Evolutionary conservation across 768 basidiomycete genomes (phyloP).

Genomic region (Pulveroboletus sp.): DNA sequence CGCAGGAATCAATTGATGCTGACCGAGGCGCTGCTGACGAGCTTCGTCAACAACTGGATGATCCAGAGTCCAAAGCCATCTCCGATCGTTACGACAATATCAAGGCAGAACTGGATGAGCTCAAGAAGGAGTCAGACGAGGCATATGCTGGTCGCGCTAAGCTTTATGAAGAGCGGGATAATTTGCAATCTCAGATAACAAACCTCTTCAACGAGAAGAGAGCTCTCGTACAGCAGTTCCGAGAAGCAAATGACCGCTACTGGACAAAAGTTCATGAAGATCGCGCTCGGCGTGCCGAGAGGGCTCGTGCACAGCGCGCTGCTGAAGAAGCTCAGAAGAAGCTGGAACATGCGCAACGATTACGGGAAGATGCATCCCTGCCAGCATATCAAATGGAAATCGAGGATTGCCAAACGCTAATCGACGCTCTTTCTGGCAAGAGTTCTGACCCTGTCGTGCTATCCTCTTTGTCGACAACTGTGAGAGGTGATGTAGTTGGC

Average conservation of each 20-base stretch:
- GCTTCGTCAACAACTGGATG: conserved; percentile 80
- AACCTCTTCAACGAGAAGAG: conserved; percentile 74
- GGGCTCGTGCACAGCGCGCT: conserved; percentile 67
- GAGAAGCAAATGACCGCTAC: conserved; percentile 81
- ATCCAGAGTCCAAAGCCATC: conserved; percentile 81
- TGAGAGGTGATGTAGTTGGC: conserved; percentile 48
- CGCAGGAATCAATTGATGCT: conserved; percentile 78
- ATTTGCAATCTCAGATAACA: conserved; percentile 66
- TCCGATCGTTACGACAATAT: conserved; percentile 80
- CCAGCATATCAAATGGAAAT: conserved; percentile 93
- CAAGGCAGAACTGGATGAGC: conserved; percentile 78
- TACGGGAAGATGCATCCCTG: conserved; percentile 86
- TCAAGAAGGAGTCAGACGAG: conserved; percentile 87
- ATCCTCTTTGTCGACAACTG: conserved; percentile 40
- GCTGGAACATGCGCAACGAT: conserved; percentile 70
- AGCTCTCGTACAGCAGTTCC: conserved; percentile 64
- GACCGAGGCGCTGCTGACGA: conserved; percentile 75
- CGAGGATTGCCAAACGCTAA: conserved; percentile 93
- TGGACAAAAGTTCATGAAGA: conserved; percentile 88
- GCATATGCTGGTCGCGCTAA: conserved; percentile 76
- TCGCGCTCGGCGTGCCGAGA: conserved; percentile 78
- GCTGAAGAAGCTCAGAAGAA: conserved; percentile 79
- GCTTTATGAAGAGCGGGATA: conserved; percentile 85
- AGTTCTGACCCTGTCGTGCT: conserved; percentile 42
- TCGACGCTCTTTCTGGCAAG: conserved; percentile 80